Evolutionary conservation across 2,329 filamentous ascomycete species (phyloP).

Genomic region (Lasiodiplodia citricola): DNA sequence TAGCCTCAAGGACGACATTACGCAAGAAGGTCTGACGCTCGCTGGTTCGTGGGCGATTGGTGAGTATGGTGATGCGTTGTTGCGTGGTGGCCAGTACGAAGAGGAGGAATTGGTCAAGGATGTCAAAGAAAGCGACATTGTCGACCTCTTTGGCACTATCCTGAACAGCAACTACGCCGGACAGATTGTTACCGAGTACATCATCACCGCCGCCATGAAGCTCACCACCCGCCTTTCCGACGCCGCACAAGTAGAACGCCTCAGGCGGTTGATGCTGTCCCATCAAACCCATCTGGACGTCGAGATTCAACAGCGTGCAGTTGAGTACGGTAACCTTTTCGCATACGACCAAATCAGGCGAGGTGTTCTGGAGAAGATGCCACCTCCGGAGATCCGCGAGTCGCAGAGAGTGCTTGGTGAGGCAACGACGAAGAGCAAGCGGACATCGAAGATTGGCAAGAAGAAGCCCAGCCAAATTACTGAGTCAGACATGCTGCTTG

Average conservation of each 20-base stretch:
- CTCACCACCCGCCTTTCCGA: constrained; percentile 87
- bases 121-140: constrained; percentile 85
- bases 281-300: constrained; percentile 89
- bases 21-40: constrained; percentile 91
- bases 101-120: constrained; percentile 85
- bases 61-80: constrained; percentile 90
- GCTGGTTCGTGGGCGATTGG: constrained; percentile 97
- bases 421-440: constrained; percentile 58
- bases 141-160: constrained; percentile 91
- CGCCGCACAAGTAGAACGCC: constrained; percentile 80
- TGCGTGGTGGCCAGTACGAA: constrained; percentile 88
- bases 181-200: constrained; percentile 92
- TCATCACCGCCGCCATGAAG: constrained; percentile 93
- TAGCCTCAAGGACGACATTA: constrained; percentile 93
- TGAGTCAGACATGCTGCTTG: constrained; percentile 88
- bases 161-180: constrained; percentile 94
- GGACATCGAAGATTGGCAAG: constrained; percentile 63
- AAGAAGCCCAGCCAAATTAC: constrained; percentile 80
- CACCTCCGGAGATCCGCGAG: constrained; percentile 93
- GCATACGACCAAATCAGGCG: constrained; percentile 82
- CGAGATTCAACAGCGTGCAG: constrained; percentile 93
- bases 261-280: constrained; percentile 76
- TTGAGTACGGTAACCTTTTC: constrained; percentile 96
- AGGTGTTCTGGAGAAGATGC: constrained; percentile 97
- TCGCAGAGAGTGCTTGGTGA: constrained; percentile 90